Evolutionary conservation across 2,329 filamentous ascomycete genomes (phyloP).

Genomic region (Ophiocordyceps polyrhachis-furcata): DNA sequence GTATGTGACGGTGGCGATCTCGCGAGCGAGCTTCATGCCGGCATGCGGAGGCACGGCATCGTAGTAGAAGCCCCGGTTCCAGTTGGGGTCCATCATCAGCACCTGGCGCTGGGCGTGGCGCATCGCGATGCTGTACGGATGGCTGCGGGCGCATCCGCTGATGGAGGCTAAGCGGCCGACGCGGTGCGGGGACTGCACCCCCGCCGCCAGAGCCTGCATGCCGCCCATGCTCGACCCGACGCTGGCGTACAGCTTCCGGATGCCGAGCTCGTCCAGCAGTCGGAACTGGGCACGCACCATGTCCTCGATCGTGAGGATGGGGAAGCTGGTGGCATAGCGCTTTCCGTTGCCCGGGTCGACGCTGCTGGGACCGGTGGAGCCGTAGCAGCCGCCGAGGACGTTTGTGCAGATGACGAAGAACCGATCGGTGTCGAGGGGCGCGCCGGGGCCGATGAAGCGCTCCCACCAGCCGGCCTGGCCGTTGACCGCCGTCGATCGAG

Average conservation of each 20-base stretch:
- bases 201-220: constrained; percentile 88
- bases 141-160: constrained; percentile 81
- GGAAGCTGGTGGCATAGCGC: constrained; percentile 84
- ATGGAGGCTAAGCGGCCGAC: constrained; percentile 74
- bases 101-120: constrained; percentile 94
- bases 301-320: constrained; percentile 86
- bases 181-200: constrained; percentile 62
- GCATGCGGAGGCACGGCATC: constrained; percentile 73
- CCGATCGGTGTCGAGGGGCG: constrained; percentile 72
- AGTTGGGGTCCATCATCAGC: constrained; percentile 97
- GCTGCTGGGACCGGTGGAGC: constrained; percentile 78
- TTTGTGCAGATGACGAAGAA: constrained; percentile 95
- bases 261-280: constrained; percentile 60
- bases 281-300: constrained; percentile 96
- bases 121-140: constrained; percentile 98
- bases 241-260: constrained; percentile 69
- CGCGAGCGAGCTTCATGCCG: constrained; percentile 92
- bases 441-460: constrained; percentile 82
- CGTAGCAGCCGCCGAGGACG: constrained; percentile 88
- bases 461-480: constrained; percentile 96
- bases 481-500: constrained; percentile 76
- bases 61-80: constrained; percentile 92
- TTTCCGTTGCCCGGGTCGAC: constrained; percentile 77
- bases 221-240: constrained; percentile 96
- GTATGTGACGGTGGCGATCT: constrained; percentile 97